Base-by-base conservation (phyloP, 768 basidiomycete species). In the Hydnomerulius pinastri region DNA sequence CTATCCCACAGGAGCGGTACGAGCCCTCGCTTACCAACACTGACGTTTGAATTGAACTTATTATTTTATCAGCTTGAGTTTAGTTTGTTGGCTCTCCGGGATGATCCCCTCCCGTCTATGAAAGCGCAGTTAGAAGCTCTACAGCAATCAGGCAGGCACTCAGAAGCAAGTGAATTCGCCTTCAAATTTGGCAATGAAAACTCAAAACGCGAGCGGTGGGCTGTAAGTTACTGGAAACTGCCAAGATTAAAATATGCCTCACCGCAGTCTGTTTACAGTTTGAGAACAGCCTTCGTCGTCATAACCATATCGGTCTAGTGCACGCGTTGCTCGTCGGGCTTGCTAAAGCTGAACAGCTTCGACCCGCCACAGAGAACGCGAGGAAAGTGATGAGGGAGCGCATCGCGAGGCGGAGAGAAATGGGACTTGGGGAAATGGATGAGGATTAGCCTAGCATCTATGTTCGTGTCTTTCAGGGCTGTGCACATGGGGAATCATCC, bases 1-100 rank as follows among this genome's bases (percentile, higher is more conserved):
- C 10, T 96, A 99, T 69, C 93, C 93, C 9, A 69, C 81, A 17
- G 93, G 90, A 56, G 85, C 94, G 53, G 92, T 97, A 72, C 61
- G 88, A 38, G 20, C 42, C 77, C 27, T 58, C 9, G 29, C 37
- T 24, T 9, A 37, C 43, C 27, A 27, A 42, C 17, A 24, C 44
- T 33, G 13, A 46, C 25, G 28, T 27, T 55, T 39, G 35, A 35
- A 47, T 49, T 33, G 29, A 58, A 54, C 44, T 50, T 27, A 42
- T 42, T 18, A 51, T 46, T 27, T 33, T 40, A 30, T 28, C 52
- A 95, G 92, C 77, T 96, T 46, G 91, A 95, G 65, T 98, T 98
- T 75, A 94, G 88, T 68, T 80, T 98, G 29, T 82, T 97, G 29
- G 92, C 91, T 6, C 73, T 99, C 37, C 86, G 87, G 47, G 84